A percentile compares a stretch with the other conserved stretches of the same genome.
Evolutionary conservation across 345 rosid genomes (phyloP).

Genomic region (Rhodamnia rubescens): DNA sequence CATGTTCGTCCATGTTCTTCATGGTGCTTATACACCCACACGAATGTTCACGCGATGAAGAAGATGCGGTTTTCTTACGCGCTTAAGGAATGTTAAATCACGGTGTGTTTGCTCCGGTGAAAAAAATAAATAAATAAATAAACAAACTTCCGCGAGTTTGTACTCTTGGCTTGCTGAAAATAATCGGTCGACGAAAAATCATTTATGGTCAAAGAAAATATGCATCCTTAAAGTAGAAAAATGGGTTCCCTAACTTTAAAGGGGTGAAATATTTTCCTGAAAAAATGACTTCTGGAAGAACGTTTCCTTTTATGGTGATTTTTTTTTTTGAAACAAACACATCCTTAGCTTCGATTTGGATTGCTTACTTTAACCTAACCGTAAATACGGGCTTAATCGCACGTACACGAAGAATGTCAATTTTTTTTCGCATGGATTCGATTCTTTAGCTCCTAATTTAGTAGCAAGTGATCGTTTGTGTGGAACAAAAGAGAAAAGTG

Average conservation of each 20-base stretch:
- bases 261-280: fast-evolving
- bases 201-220: not conserved
- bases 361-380: not conserved
- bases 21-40: too few relatives aligned
- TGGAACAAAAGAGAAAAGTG: not conserved
- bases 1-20: not conserved
- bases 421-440: not conserved
- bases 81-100: too few relatives aligned
- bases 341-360: not conserved
- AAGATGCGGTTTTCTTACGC: too few relatives aligned
- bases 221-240: not conserved
- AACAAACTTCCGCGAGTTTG: too few relatives aligned
- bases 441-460: not conserved
- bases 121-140: too few relatives aligned
- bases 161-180: not conserved
- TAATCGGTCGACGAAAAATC: too few relatives aligned
- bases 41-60: too few relatives aligned
- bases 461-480: not conserved
- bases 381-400: not conserved
- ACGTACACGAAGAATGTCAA: not conserved
- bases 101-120: too few relatives aligned
- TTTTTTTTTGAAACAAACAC: not conserved
- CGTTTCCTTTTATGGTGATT: not conserved
- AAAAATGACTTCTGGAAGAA: not conserved
- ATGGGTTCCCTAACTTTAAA: not conserved